Evolutionary conservation across 139 green algal genomes (phyloP), one percentile per base, ranked within the genome.

Genomic region (Tetraselmis chui): DNA sequence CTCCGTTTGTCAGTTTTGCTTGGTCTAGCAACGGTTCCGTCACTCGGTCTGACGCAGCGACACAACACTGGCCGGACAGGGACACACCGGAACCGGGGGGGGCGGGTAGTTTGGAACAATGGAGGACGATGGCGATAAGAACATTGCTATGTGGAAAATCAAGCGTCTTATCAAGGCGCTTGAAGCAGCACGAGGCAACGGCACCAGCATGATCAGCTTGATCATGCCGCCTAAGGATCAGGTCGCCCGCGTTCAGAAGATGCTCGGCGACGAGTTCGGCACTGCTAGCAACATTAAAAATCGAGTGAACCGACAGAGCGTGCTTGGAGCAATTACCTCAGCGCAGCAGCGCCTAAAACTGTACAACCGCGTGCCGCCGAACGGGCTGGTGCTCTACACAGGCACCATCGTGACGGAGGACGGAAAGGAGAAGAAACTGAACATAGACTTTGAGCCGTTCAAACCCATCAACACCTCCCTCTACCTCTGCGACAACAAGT

Each of bases 361-460:
- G 30, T 99, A 99, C 86, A 98, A 86, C 84, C 88, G 95, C 89
- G 95, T 99, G 29, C 96, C 96, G 1, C 89, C 92, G 2, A 99
- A 99, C 85, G 97, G 97, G 11, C 90, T 99, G 31, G 94, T 99
- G 18, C 81, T 99, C 2, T 99, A 99, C 92, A 98, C 95, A 24
- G 97, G 97, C 59, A 99, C 93, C 2, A 93, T 99, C 75, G 81
- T 99, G 83, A 99, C 97, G 23, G 97, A 99, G 2, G 97, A 99
- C 45, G 97, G 97, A 81, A 99, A 99, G 90, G 95, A 98, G 86
- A 97, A 97, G 88, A 98, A 98, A 86, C 87, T 99, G 76, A 99
- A 98, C 88, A 98, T 99, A 45, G 97, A 99, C 88, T 99, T 99
- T 87, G 97, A 99, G 92, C 97, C 97, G n/a, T 99, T 99, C 93